These are phyloP conservation scores for Monosporascus sp. DNA, from an alignment of 2,329 filamentous ascomycete genomes.

Conservation along the genomic window DNA sequence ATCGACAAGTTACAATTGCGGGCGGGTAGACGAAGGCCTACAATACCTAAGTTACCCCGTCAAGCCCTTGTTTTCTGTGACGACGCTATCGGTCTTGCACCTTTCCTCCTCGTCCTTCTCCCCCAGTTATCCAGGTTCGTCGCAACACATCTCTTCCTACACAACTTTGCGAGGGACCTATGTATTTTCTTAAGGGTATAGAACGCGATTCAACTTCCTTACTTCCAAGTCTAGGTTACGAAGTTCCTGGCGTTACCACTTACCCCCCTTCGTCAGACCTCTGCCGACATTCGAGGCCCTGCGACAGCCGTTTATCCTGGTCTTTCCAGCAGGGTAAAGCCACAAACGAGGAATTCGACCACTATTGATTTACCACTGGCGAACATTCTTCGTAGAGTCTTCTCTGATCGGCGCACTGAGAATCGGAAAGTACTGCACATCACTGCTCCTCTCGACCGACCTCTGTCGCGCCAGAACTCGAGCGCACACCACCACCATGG, in stretches of 20 bases:
- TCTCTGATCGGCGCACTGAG: too few relatives aligned
- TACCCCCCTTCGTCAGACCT: not conserved
- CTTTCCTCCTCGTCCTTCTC: not conserved
- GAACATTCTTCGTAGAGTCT: too few relatives aligned
- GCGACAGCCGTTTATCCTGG: not conserved
- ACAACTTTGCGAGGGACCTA: too few relatives aligned
- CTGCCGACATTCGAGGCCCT: not conserved
- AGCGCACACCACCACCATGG: slow-evolving; percentile 33
- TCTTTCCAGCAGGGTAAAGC: too few relatives aligned
- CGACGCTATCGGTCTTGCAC: not conserved
- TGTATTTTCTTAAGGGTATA: too few relatives aligned
- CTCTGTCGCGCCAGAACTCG: not conserved
- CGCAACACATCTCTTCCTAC: not conserved
- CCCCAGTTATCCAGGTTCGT: not conserved
- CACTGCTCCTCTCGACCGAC: not conserved
- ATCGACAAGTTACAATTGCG: not conserved
- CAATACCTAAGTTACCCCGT: not conserved
- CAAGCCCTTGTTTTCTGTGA: not conserved
- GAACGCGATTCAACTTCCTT: too few relatives aligned
- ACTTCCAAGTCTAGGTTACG: too few relatives aligned
- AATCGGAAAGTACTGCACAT: too few relatives aligned
- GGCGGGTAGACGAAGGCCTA: not conserved
- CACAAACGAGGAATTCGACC: not conserved
- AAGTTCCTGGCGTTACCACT: not conserved
- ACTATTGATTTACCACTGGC: too few relatives aligned